Conservation (phyloP, 371 early-diverging fungal genomes). For the Mucor irregularis region DNA sequence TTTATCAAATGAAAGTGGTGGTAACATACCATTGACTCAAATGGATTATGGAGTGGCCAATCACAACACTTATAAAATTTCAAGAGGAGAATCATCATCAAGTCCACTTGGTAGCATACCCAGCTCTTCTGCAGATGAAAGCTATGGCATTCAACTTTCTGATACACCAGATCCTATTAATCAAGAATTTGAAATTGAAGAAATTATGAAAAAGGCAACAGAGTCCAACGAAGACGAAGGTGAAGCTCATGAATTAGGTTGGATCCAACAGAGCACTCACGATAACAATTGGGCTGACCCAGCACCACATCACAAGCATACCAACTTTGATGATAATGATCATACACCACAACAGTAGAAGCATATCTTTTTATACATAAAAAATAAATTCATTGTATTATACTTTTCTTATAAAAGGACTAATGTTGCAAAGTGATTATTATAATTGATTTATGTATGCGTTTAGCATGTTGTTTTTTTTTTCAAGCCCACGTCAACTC, state of each 20-base stretch:
- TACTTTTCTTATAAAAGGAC: no score
- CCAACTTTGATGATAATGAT: constrained; percentile 6
- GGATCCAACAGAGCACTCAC: constrained; percentile 24
- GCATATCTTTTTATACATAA: no score
- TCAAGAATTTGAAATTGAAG: constrained; percentile 3
- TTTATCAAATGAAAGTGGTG: constrained; percentile 36
- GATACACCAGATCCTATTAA: not conserved
- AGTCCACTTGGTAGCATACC: constrained; percentile 10
- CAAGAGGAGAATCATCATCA: not conserved
- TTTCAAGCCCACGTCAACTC: no score
- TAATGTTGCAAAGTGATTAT: no score
- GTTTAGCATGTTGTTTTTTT: no score
- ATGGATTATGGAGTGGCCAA: not conserved
- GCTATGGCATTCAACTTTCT: constrained; percentile 1
- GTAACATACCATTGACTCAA: constrained; percentile 27
- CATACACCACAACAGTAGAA: no score
- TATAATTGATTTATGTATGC: no score
- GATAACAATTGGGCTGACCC: constrained; percentile 30
- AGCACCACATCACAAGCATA: constrained; percentile 27
- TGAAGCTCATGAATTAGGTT: constrained; percentile 15
- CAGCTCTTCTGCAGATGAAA: no score
- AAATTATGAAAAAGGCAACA: not conserved
- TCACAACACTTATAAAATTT: not conserved
- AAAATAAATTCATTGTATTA: no score
- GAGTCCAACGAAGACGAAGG: not conserved